Evolutionary conservation across 352 stramenopile species (phyloP).

Genomic region (Globisporangium camurandrum): DNA sequence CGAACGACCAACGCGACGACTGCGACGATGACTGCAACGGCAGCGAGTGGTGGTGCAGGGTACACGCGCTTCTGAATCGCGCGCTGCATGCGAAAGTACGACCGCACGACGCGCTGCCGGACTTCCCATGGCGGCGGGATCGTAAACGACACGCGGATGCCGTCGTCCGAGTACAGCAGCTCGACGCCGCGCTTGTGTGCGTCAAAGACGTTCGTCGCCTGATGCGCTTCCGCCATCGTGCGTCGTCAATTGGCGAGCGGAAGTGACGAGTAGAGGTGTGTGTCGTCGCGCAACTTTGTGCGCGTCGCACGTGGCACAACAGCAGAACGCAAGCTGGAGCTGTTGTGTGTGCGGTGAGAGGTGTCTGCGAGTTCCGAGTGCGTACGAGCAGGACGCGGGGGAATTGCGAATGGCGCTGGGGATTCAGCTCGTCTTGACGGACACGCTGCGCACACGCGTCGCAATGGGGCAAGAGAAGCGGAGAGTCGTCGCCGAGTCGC

Average conservation of each 20-base stretch:
- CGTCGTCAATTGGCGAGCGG: no score
- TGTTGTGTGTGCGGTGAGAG: no score
- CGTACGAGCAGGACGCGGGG: no score
- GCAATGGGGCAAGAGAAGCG: no score
- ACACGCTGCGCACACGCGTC: no score
- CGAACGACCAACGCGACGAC: constrained; percentile 58
- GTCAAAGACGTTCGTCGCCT: constrained; percentile 78
- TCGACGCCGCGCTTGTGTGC: constrained; percentile 84
- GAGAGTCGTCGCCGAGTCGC: no score
- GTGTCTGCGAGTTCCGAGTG: no score
- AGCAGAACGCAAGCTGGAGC: no score
- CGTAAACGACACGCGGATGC: constrained; percentile 76
- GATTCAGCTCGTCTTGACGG: no score
- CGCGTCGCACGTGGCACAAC: no score
- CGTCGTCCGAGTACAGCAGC: constrained; percentile 79
- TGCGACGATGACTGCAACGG: constrained; percentile 46
- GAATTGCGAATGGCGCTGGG: no score
- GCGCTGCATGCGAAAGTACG: constrained; percentile 66
- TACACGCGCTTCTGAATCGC: constrained; percentile 71
- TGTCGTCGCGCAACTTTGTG: background rate
- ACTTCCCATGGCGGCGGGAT: constrained; percentile 77
- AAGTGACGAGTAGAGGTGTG: background rate
- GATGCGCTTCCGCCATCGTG: constrained; percentile 80
- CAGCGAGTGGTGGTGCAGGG: constrained; percentile 57
- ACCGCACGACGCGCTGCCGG: constrained; percentile 44